phyloP scores from a whole-genome alignment of 305 asterid species.

The Rubia peregrina region DNA sequence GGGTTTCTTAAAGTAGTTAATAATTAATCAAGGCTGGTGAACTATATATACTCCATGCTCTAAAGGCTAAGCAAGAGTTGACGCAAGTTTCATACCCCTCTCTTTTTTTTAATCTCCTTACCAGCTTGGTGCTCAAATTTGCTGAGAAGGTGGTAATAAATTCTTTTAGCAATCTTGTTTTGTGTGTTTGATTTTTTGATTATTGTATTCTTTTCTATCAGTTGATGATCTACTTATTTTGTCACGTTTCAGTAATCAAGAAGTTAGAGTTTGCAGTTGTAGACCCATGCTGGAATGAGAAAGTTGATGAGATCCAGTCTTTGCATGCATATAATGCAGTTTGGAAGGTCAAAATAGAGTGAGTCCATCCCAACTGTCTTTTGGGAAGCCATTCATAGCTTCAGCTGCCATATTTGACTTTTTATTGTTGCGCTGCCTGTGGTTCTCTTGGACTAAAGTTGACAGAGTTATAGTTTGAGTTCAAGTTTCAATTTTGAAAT shows the following conservation, averaged over 20 bases:
- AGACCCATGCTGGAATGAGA: conserved; percentile 58
- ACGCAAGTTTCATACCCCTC: not conserved
- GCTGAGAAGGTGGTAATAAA: not conserved
- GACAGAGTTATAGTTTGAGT: not conserved
- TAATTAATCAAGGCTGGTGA: not conserved
- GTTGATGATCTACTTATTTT: conserved; percentile 2
- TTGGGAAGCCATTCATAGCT: not conserved
- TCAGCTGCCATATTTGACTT: not conserved
- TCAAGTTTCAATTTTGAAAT: conserved; percentile 3
- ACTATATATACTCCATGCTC: not conserved
- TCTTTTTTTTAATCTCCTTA: not conserved
- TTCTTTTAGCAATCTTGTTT: not conserved
- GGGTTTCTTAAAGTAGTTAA: not conserved
- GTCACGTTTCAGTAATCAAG: conserved; percentile 35
- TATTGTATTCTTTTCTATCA: conserved; percentile 1
- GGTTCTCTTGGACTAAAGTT: not conserved
- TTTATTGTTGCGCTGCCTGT: not conserved
- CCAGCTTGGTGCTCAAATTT: not conserved
- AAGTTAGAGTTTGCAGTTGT: conserved; percentile 50
- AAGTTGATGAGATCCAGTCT: conserved; percentile 66
- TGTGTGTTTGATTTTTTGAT: not conserved
- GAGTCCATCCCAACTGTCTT: conserved; percentile 34
- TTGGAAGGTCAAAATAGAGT: conserved; percentile 59
- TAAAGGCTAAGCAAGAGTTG: not conserved
- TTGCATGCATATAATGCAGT: conserved; percentile 65